phyloP scores from a whole-genome alignment of 495 filamentous ascomycete genomes.

The Evansstolkia leycettana region DNA sequence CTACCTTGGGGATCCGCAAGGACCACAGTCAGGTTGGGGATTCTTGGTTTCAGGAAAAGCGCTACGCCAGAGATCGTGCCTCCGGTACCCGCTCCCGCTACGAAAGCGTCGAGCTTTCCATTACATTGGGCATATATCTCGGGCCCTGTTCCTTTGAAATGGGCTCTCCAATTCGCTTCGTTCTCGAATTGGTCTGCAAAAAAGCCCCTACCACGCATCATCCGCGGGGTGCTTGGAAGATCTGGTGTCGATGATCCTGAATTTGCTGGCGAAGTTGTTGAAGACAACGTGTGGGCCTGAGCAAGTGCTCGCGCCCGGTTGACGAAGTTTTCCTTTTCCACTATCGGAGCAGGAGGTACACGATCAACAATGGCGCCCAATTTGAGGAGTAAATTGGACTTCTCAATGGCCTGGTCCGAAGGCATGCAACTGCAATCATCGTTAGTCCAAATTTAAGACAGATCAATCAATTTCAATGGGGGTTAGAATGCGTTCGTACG shows the following conservation, averaged over 20 bases:
- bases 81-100: conserved; percentile 91
- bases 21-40: conserved; percentile 56
- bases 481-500: conserved; percentile 5
- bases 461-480: too few species aligned
- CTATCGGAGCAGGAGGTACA: conserved; percentile 82
- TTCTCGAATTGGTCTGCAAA: conserved; percentile 98
- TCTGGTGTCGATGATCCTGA: conserved; percentile 3
- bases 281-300: conserved; percentile 49
- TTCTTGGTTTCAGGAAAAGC: conserved; percentile 59
- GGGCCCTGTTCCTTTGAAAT: conserved; percentile 72
- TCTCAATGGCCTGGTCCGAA: conserved; percentile 79
- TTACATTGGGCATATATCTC: conserved; percentile 75
- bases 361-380: conserved; percentile 84
- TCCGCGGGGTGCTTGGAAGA: conserved; percentile 3
- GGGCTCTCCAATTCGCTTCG: conserved; percentile 71
- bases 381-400: conserved; percentile 76
- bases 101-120: conserved; percentile 73
- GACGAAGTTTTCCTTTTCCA: conserved; percentile 84
- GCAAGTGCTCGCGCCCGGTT: conserved; percentile 79
- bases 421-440: conserved; percentile 67
- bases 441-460: conserved; percentile 2
- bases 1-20: conserved; percentile 92
- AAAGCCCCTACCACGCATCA: conserved; percentile 47
- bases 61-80: conserved; percentile 87
- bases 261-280: conserved; percentile 14